Conservation (phyloP, 352 stramenopile species). For the Pythium phragmiticola region DNA sequence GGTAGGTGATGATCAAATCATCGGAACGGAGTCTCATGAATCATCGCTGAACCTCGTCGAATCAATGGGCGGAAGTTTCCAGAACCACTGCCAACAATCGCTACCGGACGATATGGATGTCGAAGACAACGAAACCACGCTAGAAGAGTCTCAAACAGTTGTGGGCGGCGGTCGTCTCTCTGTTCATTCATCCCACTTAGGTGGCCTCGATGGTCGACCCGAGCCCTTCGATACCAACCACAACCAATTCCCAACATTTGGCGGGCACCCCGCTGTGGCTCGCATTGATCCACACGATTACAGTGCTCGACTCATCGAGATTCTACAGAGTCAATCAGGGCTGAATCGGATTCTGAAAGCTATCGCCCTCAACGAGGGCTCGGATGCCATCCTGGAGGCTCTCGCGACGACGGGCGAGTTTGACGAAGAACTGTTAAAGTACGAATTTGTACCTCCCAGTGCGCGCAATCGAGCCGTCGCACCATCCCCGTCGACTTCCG, state of each 20-base stretch:
- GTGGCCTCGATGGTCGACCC: not conserved
- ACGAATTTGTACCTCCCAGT: not conserved
- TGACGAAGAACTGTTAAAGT: constrained; percentile 13
- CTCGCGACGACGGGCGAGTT: constrained; percentile 14
- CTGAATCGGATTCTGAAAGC: constrained; percentile 13
- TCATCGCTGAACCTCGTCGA: not conserved
- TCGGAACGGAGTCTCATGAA: not conserved
- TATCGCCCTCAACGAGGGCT: constrained; percentile 16
- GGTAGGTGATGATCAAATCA: not conserved
- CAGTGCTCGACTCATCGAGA: not conserved
- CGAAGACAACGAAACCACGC: not conserved
- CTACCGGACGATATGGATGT: constrained; percentile 11
- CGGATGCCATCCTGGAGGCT: constrained; percentile 22
- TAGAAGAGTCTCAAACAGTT: not conserved
- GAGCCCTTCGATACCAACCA: not conserved
- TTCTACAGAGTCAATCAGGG: not conserved
- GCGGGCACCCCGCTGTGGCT: not conserved
- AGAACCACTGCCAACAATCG: not conserved
- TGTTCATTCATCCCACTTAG: not conserved
- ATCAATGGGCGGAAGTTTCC: not conserved
- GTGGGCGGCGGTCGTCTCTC: not conserved
- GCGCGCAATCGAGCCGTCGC: not conserved
- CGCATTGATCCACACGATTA: not conserved
- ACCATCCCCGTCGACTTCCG: constrained; percentile 12
- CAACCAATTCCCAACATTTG: not conserved